These are phyloP conservation scores for Talaromyces stipitatus DNA, from an alignment of 495 filamentous ascomycete genomes.

Conservation along the genomic window DNA sequence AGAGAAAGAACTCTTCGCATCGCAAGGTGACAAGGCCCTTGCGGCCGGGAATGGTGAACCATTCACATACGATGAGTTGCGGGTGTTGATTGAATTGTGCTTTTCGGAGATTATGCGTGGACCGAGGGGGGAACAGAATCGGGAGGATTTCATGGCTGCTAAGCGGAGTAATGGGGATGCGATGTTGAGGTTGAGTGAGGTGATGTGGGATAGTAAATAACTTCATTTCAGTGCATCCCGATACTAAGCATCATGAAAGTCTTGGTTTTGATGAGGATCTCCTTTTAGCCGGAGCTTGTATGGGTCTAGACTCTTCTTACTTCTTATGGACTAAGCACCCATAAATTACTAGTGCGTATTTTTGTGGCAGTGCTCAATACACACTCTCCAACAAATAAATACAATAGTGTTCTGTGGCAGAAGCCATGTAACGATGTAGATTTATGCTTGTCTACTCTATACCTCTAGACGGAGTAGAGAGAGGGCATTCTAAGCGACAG, in stretches of 20 bases:
- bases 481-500: too few species aligned
- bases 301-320: too few species aligned
- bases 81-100: conserved; percentile 73
- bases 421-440: too few species aligned
- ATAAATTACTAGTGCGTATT: too few species aligned
- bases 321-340: too few species aligned
- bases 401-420: too few species aligned
- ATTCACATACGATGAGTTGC: conserved; percentile 80
- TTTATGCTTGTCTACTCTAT: too few species aligned
- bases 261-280: background rate
- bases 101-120: conserved; percentile 67
- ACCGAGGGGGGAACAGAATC: conserved; percentile 50
- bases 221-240: background rate
- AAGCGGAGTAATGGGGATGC: conserved; percentile 71
- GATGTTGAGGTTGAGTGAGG: conserved; percentile 66
- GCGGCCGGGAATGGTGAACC: conserved; percentile 33
- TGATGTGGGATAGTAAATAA: conserved; percentile 59
- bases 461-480: too few species aligned
- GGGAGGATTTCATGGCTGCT: conserved; percentile 65
- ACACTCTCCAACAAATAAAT: too few species aligned
- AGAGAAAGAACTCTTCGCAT: conserved; percentile 36
- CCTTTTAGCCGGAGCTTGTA: background rate
- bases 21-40: conserved; percentile 26
- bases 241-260: background rate
- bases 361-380: too few species aligned